Evolutionary conservation across 2,329 filamentous ascomycete species (phyloP), one percentile per base, ranked within the genome.

Genomic region (Trichoderma atrobrunneum): DNA sequence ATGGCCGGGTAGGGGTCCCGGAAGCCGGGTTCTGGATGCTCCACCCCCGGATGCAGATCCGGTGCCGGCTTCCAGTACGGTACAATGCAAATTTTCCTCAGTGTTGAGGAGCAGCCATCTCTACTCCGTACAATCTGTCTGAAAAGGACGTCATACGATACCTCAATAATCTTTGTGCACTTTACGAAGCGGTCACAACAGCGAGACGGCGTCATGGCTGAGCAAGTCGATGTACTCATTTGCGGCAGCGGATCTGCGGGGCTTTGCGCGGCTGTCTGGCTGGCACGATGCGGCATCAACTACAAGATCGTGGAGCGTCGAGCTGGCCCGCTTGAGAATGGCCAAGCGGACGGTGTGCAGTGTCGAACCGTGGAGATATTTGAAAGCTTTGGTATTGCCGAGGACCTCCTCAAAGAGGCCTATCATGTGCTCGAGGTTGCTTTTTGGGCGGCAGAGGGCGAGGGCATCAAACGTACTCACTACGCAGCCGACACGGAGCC

Each of bases 221-320:
- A 56, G 16, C 63, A 66, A 16, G 48, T 66, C 14, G 63, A 66
- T 56, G 63, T 66, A n/a, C 48, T 66, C 18, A 66, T 66, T 21
- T 56, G 48, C 26, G 48, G 63, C 30, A 56, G 63, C 63, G 63
- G 63, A 30, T 66, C 63, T 18, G 61, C 61, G 18, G 61, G 61
- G 26, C 61, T 64, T 51, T 64, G 61, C 39, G 61, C 61, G 18
- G 61, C 61, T 6, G 61, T 64, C 39, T 64, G 61, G 61, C 61
- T 64, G 8, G 39, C 61, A 32, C 26, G 61, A 32, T 64, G 39
- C 12, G 61, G 61, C 26, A 64, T 64, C 39, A 51, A 11, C 10
- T 64, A 51, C 39, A 64, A 64, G 61, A 51, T 64, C 28, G 18
- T 64, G 12, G 61, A 64, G 36, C 61, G 61, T 39, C 61, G 39